Evolutionary conservation across 129 eudicot species (phyloP), one percentile per base, ranked within the genome.

Genomic region (Logfia minima): DNA sequence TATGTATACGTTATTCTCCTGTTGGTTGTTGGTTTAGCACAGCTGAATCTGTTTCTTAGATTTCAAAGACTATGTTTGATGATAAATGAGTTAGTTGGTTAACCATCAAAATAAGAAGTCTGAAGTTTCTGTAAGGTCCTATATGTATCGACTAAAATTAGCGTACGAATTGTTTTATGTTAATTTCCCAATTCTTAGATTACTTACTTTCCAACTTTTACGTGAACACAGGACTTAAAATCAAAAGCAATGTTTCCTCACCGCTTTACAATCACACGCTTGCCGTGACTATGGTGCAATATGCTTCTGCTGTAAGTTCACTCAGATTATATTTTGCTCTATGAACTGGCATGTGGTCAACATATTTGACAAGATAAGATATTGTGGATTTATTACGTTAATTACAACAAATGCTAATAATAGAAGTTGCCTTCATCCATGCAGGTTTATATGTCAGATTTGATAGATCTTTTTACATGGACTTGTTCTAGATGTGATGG

Each of bases 401-500:
- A 48, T 5, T 48, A 48, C 55, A 3, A 48, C 55, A 14, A 48
- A 4, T 48, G 6, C 14, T 48, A 48, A 48, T 48, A 45, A 45
- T 4, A 14, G 55, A 48, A 11, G 53, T 11, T 56, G 70, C 45
- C 19, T 31, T 43, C 66, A 19, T 56, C 28, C n/a, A 69, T 80
- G 77, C 87, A 95, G 97, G 99, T 91, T 31, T 94, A 94, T 71
- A 63, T 89, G 77, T 87, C 99, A 17, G 99, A 94, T 86, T 82
- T 86, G 66, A 87, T 93, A 4, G 90, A 91, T 70, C 80, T 94
- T 64, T 89, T 94, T 87, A 84, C 92, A 16, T 94, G 99, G 99
- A 94, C 97, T 26, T 94, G 99, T 79, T 78, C 96, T 65, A 86
- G 93, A 82, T 94, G 97, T 79, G 65, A 93, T 87, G 97, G 83